Percentiles rank a stretch among this genome's conserved stretches.
Conservation (phyloP, 2,329 filamentous ascomycete genomes). For the Penicillium decumbens region DNA sequence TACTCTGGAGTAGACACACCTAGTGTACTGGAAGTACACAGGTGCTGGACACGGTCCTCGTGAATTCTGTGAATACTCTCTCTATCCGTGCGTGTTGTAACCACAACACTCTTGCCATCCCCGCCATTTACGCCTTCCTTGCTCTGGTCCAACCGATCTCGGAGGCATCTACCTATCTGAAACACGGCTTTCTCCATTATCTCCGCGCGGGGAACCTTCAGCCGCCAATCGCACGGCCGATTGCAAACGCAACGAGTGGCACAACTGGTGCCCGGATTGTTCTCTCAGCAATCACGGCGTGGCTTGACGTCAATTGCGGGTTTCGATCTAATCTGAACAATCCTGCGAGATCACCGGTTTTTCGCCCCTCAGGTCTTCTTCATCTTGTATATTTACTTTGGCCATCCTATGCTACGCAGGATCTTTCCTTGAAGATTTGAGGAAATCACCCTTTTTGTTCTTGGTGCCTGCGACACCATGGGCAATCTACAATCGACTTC, state of each 20-base stretch:
- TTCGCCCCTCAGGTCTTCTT: neutral
- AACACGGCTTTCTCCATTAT: conserved; percentile 19
- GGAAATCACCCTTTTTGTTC: conserved; percentile 10
- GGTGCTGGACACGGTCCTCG: neutral
- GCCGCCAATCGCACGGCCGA: conserved; percentile 21
- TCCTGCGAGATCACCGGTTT: neutral
- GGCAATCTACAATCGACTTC: conserved; percentile 35
- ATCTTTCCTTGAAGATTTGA: conserved; percentile 4
- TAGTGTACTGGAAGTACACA: neutral
- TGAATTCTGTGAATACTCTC: neutral
- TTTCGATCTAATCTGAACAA: conserved; percentile 19
- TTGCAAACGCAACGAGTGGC: conserved; percentile 17
- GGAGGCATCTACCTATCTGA: conserved; percentile 21
- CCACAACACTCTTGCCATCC: neutral
- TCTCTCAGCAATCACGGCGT: conserved; percentile 18
- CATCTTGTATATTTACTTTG: conserved; percentile 13
- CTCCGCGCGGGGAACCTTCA: conserved; percentile 18
- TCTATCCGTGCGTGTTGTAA: neutral
- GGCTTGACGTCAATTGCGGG: conserved; percentile 24
- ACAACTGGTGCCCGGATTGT: conserved; percentile 22
- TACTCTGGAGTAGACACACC: neutral
- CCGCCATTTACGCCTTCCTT: conserved; percentile 6
- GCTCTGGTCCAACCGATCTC: conserved; percentile 20
- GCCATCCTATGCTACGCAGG: conserved; percentile 5
- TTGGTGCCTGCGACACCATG: conserved; percentile 26